Evolutionary conservation across 306 rosid genomes (phyloP).

Genomic region (Quercus suber): DNA sequence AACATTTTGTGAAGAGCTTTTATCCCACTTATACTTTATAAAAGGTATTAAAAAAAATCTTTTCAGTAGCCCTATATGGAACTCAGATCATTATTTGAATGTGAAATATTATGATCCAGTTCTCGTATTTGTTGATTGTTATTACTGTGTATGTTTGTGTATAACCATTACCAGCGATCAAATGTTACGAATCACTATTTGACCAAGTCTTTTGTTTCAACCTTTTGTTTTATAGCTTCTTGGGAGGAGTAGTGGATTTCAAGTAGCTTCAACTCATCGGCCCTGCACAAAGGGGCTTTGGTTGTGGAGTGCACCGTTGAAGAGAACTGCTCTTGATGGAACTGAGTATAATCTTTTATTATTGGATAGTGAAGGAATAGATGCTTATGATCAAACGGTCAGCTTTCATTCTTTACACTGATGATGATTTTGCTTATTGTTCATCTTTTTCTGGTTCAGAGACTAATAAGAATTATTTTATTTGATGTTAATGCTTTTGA

Average conservation of each 20-base stretch:
- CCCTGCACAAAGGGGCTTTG: slow-evolving; percentile 98
- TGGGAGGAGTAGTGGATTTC: slow-evolving; percentile 91
- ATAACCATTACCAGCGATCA: background rate
- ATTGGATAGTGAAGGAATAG: slow-evolving; percentile 93
- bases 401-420: slow-evolving; percentile 17
- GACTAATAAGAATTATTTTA: background rate
- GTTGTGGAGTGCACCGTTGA: slow-evolving; percentile 92
- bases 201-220: background rate
- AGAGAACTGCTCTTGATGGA: slow-evolving; percentile 92
- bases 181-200: background rate
- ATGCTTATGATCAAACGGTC: slow-evolving; percentile 95
- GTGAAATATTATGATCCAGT: background rate
- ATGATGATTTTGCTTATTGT: background rate
- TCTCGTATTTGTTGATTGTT: background rate
- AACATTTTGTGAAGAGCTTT: too few relatives aligned
- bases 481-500: background rate
- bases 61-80: background rate
- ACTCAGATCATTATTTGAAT: background rate
- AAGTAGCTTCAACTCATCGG: slow-evolving; percentile 84
- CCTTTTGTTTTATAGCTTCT: slow-evolving; percentile 58
- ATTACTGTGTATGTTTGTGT: background rate
- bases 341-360: slow-evolving; percentile 81
- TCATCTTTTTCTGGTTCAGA: background rate
- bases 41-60: too few relatives aligned
- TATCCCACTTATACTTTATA: too few relatives aligned